These are phyloP conservation scores for Hymenoscyphus fructigenus DNA, from an alignment of 2,329 filamentous ascomycete species.

Conservation along the genomic window DNA sequence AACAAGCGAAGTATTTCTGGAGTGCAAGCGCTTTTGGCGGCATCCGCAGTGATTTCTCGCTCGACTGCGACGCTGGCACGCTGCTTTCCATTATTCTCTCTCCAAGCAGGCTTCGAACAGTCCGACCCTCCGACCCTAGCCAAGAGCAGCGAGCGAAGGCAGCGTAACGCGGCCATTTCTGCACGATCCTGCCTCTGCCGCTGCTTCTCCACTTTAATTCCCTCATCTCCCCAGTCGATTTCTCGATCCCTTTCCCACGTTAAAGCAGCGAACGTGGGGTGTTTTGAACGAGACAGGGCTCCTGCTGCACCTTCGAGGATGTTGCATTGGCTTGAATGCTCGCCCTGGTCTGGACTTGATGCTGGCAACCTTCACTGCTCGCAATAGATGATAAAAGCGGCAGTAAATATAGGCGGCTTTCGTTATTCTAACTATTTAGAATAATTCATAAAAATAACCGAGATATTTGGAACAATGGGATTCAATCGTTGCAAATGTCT, in stretches of 20 bases:
- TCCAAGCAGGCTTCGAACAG: too few species aligned
- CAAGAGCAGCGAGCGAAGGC: neutral
- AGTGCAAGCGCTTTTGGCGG: neutral
- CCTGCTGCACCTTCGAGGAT: slow-evolving; percentile 12
- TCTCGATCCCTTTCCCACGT: too few species aligned
- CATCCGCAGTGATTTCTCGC: neutral
- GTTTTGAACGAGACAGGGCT: slow-evolving; percentile 9
- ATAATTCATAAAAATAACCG: neutral
- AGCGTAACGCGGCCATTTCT: slow-evolving; percentile 4
- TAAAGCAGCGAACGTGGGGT: slow-evolving; percentile 1
- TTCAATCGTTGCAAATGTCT: neutral
- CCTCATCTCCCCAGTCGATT: too few species aligned
- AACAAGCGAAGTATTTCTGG: neutral
- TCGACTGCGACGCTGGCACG: neutral
- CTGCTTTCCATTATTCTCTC: too few species aligned
- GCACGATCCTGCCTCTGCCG: neutral
- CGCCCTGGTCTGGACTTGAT: neutral
- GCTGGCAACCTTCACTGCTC: neutral
- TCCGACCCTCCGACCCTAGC: neutral
- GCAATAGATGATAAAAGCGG: neutral
- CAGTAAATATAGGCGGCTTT: neutral
- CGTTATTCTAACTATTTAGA: neutral
- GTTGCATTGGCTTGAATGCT: slow-evolving; percentile 13
- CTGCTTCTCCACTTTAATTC: too few species aligned
- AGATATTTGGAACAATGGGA: neutral